Percentiles rank a stretch among this genome's conserved stretches.
Evolutionary conservation across 1,284 basidiomycete genomes (phyloP).

Genomic region (Ustilago curta): DNA sequence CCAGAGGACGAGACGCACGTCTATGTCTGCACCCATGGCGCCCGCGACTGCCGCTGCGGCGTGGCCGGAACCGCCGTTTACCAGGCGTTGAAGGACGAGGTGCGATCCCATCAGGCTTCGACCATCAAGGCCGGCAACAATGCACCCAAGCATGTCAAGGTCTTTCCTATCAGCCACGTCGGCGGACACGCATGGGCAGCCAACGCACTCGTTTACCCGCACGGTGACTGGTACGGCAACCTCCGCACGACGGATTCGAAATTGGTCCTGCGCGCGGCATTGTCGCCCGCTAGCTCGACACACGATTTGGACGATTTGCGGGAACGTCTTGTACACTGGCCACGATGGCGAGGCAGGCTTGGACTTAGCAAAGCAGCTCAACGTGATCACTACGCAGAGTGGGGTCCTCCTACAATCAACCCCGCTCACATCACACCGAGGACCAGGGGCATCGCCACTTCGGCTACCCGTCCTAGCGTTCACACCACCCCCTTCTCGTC

Average conservation of each 20-base stretch:
- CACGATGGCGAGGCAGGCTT: slow-evolving; percentile 69
- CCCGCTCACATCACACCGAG: slow-evolving; percentile 53
- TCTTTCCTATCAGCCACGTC: slow-evolving; percentile 58
- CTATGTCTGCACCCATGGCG: slow-evolving; percentile 69
- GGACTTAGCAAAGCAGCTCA: slow-evolving; percentile 58
- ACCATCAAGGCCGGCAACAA: slow-evolving; percentile 29
- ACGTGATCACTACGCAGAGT: slow-evolving; percentile 57
- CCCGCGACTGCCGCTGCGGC: slow-evolving; percentile 69
- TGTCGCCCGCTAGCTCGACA: slow-evolving; percentile 61
- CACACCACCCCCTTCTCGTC: slow-evolving; percentile 1
- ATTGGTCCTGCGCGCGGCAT: slow-evolving; percentile 58
- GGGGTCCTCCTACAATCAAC: slow-evolving; percentile 60
- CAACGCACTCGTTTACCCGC: slow-evolving; percentile 68
- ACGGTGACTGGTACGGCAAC: slow-evolving; percentile 67
- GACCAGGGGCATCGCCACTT: slow-evolving; percentile 27
- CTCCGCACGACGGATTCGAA: slow-evolving; percentile 48
- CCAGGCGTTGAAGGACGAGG: slow-evolving; percentile 54
- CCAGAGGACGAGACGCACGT: slow-evolving; percentile 57
- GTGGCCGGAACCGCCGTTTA: slow-evolving; percentile 66
- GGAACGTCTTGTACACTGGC: slow-evolving; percentile 63
- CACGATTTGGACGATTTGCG: slow-evolving; percentile 63
- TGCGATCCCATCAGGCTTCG: slow-evolving; percentile 52
- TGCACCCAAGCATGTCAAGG: slow-evolving; percentile 48
- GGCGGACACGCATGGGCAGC: slow-evolving; percentile 68
- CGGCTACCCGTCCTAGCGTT: slow-evolving; percentile 10